A percentile compares a stretch with the other conserved stretches of the same genome.
Conservation (phyloP, 768 basidiomycete species). For the Coprinopsis cinerea region DNA sequence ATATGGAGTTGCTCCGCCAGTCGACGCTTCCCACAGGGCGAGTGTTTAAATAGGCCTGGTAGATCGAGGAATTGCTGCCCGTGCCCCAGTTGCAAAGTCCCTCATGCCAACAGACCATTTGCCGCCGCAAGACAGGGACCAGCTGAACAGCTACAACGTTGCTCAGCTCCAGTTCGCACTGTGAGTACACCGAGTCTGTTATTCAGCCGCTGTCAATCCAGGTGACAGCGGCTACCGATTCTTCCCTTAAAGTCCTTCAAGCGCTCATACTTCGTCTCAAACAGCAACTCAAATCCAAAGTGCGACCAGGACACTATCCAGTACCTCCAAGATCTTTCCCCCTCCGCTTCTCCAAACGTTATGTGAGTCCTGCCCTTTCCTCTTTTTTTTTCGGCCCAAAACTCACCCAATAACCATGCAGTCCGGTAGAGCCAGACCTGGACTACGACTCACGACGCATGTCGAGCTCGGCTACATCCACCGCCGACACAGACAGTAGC, state of each 20-base stretch:
- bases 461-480: constrained; percentile 70
- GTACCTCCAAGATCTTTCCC: constrained; percentile 43
- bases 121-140: constrained; percentile 26
- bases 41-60: not conserved
- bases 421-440: constrained; percentile 40
- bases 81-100: too few species aligned
- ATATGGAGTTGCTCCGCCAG: constrained; percentile 3
- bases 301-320: constrained; percentile 28
- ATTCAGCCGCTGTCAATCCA: constrained; percentile 23
- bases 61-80: constrained; percentile 12
- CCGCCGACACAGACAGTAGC: constrained; percentile 61
- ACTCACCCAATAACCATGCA: constrained; percentile 17
- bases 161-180: constrained; percentile 58
- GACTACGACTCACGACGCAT: constrained; percentile 66
- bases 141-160: constrained; percentile 56
- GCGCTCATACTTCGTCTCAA: constrained; percentile 16
- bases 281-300: constrained; percentile 34
- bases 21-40: not conserved
- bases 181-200: constrained; percentile 30
- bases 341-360: constrained; percentile 39
- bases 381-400: constrained; percentile 13
- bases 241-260: constrained; percentile 14
- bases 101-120: constrained; percentile 55
- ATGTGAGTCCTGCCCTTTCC: constrained; percentile 31
- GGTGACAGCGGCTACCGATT: constrained; percentile 18